Evolutionary conservation across 495 filamentous ascomycete genomes (phyloP), one percentile per base, ranked within the genome.

Genomic region (Aspergillus homomorphus): DNA sequence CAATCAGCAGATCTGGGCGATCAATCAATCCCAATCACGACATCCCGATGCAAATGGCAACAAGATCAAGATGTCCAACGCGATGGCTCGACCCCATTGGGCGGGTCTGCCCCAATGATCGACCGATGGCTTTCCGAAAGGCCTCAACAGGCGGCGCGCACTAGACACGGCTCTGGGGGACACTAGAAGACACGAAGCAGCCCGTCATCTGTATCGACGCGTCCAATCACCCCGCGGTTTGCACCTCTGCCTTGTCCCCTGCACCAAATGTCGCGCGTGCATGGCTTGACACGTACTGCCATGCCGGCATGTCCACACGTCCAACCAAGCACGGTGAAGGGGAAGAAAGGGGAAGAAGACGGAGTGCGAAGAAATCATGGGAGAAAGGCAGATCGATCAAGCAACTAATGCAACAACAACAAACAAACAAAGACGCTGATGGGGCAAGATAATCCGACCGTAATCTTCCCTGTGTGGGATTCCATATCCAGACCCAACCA

Each of bases 41-140:
- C 48, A 51, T 51, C 48, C 48, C 48, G 48, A 51, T 14, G 23
- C 23, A 28, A 23, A 51, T 51, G 48, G 48, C 24, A 51, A 51
- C 48, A 51, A 28, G 48, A 14, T 10, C 48, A 18, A 24, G 48
- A 51, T 23, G 4, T n/a, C 48, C 48, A 51, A 51, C 48, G 22
- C 23, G 48, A 51, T 23, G 48, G 48, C 22, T 28, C 23, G 23
- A 28, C 15, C 9, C 48, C 48, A 51, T 51, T 30, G 19, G 48
- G 48, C 18, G 23, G 48, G 24, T 18, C 21, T 38, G 33, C 24
- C 15, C 24, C 48, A 16, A 51, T 30, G 48, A 51, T 51, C 48
- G 48, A 51, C 48, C 48, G 48, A 51, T 51, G 48, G 48, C 48
- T 28, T 51, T 6, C 48, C 48, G 19, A 51, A 51, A 30, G 48